Base-by-base conservation (phyloP, 1,284 basidiomycete genomes). In the Irpex sp. region DNA sequence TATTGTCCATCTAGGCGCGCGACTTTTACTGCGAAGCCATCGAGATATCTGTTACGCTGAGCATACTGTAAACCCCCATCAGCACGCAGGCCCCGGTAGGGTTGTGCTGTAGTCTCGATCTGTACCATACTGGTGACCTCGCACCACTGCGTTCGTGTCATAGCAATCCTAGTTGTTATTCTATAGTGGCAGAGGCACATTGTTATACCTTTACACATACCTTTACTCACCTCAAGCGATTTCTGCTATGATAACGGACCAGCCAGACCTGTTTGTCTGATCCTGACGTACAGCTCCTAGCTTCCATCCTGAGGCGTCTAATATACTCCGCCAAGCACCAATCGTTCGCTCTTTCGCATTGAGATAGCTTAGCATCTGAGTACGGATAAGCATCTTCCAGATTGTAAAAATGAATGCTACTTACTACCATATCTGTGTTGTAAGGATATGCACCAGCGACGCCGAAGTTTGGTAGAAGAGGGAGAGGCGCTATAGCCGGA, bases 381-480 rank as follows among this genome's bases (percentile, higher is more conserved):
- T 47, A 56, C n/a, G 36, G 55, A 26, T 37, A 13, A n/a, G 61
- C 21, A 47, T 62, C 57, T 19, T 44, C 8, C 3, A 5, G 7
- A 19, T 7, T n/a, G 9, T 21, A 37, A 9, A 9, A 17, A 21
- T 8, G 21, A 31, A 17, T 26, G n/a, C n/a, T n/a, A 58, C 61
- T 58, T 58, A 62, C 61, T 19, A 62, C 31, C 47, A 64, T 51
- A 36, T 64, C 63, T 37, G 62, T 37, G 31, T 51, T 21, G 38
- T 64, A 64, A 3, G 56, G 37, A 15, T 34, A 40, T 7, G 52
- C 38, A 8, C 26, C 47, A 7, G 63, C 62, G 13, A n/a, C 52
- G 19, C 63, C 63, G 8, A 64, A 34, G 60, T 62, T 64, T n/a
- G 63, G 40, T 31, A 64, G 55, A 21, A 64, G 63, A 19, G 59